Conservation (phyloP, 2,329 filamentous ascomycete species). For the Aureobasidium sp. region DNA sequence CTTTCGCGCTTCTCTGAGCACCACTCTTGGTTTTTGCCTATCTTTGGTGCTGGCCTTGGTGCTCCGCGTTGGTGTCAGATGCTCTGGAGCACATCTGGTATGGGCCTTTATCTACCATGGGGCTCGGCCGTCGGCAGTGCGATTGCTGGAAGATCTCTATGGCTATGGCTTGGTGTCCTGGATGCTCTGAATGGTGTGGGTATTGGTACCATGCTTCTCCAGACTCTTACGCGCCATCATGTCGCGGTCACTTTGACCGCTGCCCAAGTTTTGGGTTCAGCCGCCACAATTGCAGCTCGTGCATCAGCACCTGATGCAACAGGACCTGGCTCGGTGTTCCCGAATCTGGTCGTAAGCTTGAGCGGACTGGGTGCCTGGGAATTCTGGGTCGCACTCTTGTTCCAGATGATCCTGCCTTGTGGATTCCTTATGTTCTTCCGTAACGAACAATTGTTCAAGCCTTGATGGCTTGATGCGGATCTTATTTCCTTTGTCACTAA, state of each 20-base stretch:
- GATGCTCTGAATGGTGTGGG: constrained; percentile 58
- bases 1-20: constrained; percentile 49
- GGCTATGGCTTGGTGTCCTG: constrained; percentile 59
- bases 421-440: constrained; percentile 50
- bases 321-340: constrained; percentile 55
- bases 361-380: constrained; percentile 27
- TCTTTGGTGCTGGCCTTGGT: constrained; percentile 58
- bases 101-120: constrained; percentile 57
- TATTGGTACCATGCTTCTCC: constrained; percentile 59
- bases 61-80: constrained; percentile 61
- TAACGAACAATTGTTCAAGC: constrained; percentile 51
- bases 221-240: constrained; percentile 52
- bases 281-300: constrained; percentile 54
- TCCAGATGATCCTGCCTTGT: constrained; percentile 51
- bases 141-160: constrained; percentile 48
- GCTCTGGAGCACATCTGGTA: constrained; percentile 54
- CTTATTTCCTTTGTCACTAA: too few species aligned
- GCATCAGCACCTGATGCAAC: constrained; percentile 52
- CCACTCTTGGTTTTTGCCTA: constrained; percentile 58
- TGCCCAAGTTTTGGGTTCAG: constrained; percentile 55
- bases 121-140: constrained; percentile 46
- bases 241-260: constrained; percentile 53
- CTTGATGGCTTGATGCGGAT: constrained; percentile 19
- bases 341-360: constrained; percentile 49
- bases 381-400: constrained; percentile 50